Percentiles rank a stretch among this genome's conserved stretches.
These are phyloP conservation scores for Cardamine occulta DNA, from an alignment of 345 rosid genomes.

Conservation along the genomic window DNA sequence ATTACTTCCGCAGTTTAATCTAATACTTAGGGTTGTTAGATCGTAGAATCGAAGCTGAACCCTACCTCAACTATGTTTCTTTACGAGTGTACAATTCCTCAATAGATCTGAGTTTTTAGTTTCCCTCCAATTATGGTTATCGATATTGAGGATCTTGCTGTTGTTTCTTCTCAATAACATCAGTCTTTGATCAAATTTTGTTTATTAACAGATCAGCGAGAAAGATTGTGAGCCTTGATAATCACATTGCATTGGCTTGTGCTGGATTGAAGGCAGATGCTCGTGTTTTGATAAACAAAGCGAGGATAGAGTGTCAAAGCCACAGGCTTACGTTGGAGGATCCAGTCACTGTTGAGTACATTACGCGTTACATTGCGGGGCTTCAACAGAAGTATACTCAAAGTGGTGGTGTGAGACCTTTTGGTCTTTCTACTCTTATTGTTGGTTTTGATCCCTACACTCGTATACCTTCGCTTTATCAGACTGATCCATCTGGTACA, in stretches of 20 bases:
- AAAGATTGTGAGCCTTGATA: constrained; percentile 84
- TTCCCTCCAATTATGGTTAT: not conserved
- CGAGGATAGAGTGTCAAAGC: constrained; percentile 77
- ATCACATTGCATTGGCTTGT: constrained; percentile 86
- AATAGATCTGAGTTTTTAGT: not conserved
- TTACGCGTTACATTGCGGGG: constrained; percentile 88
- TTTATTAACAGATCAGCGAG: constrained; percentile 66
- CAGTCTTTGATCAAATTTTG: not conserved
- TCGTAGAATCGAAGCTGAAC: constrained; percentile 19
- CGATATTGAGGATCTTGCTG: not conserved
- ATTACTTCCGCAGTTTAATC: not conserved
- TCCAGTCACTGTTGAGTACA: constrained; percentile 90
- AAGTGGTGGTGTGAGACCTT: constrained; percentile 90
- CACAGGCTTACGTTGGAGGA: constrained; percentile 95
- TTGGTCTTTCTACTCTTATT: constrained; percentile 77
- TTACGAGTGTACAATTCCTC: not conserved
- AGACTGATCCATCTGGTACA: constrained; percentile 94
- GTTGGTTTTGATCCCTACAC: constrained; percentile 88
- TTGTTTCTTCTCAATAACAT: not conserved
- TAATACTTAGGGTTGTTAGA: constrained; percentile 9
- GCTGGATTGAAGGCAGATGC: constrained; percentile 90
- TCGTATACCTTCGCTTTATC: constrained; percentile 71
- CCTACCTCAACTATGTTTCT: constrained; percentile 7
- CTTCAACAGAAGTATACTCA: constrained; percentile 96
- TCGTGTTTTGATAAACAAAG: constrained; percentile 69